Evolutionary conservation across 1,139 yeast species (phyloP).

Genomic region (Yamadazyma mexicana): DNA sequence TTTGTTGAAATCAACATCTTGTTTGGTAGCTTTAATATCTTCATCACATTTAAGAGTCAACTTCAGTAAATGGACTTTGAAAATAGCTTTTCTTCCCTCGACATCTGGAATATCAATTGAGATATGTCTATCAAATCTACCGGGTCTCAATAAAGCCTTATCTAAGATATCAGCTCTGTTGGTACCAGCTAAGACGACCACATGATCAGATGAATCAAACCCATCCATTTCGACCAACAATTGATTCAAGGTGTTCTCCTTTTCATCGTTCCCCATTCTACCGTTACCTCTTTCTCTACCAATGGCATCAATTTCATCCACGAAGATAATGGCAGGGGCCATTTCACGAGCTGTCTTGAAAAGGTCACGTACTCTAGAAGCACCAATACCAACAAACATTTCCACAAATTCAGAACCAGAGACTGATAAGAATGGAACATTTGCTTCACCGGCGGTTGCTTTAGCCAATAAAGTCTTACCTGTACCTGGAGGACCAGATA

Average conservation of each 20-base stretch:
- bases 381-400: constrained; percentile 86
- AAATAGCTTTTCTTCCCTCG: constrained; percentile 75
- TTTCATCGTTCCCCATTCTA: constrained; percentile 72
- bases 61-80: constrained; percentile 65
- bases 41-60: constrained; percentile 44
- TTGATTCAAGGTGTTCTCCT: constrained; percentile 79
- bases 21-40: constrained; percentile 40
- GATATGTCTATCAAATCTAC: constrained; percentile 80
- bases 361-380: constrained; percentile 77
- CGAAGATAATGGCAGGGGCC: constrained; percentile 79
- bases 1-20: constrained; percentile 46
- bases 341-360: constrained; percentile 77
- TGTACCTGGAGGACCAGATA: constrained; percentile 86
- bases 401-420: constrained; percentile 81
- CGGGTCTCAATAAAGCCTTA: constrained; percentile 77
- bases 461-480: constrained; percentile 81
- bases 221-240: constrained; percentile 86
- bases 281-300: constrained; percentile 78
- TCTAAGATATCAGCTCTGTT: constrained; percentile 79
- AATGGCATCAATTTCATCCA: constrained; percentile 84
- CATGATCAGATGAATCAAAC: constrained; percentile 70
- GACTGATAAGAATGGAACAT: constrained; percentile 79
- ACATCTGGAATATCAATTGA: constrained; percentile 74
- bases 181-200: constrained; percentile 81
- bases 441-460: constrained; percentile 87